Conservation (phyloP, 345 rosid genomes). For the Noccaea caerulescens region DNA sequence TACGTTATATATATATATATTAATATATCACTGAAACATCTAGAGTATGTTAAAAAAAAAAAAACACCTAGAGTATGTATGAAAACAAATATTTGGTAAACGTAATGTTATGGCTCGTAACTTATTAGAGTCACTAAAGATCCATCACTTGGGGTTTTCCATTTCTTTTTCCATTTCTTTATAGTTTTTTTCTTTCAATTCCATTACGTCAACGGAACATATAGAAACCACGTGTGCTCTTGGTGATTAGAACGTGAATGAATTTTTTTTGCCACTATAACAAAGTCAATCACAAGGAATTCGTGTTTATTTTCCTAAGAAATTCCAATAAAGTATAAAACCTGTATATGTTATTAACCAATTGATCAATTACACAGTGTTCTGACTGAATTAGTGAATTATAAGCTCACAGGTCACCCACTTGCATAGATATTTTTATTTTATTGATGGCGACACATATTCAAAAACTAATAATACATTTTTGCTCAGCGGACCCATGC, state of each 20-base stretch:
- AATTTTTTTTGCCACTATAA: constrained; percentile 12
- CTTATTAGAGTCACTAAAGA: not conserved
- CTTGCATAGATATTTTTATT: constrained; percentile 26
- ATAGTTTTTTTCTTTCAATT: constrained; percentile 28
- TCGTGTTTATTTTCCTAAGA: not conserved
- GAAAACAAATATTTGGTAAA: not conserved
- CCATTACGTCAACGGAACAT: constrained; percentile 15
- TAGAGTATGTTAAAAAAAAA: too few species aligned
- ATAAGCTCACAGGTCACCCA: constrained; percentile 29
- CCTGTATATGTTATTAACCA: not conserved
- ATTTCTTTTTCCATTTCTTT: not conserved
- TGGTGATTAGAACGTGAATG: constrained; percentile 29
- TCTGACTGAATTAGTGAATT: constrained; percentile 25
- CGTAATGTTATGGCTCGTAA: not conserved
- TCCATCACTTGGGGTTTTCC: constrained; percentile 5
- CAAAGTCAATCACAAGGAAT: constrained; percentile 29
- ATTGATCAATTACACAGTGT: not conserved
- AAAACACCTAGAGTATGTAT: not conserved
- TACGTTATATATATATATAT: too few species aligned
- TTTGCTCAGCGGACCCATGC: not conserved
- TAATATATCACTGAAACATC: not conserved
- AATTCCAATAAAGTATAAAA: not conserved
- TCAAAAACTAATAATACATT: not conserved
- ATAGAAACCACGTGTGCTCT: constrained; percentile 27
- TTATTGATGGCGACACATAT: constrained; percentile 11